Evolutionary conservation across 305 asterid genomes (phyloP).

Genomic region (Galium porrigens): DNA sequence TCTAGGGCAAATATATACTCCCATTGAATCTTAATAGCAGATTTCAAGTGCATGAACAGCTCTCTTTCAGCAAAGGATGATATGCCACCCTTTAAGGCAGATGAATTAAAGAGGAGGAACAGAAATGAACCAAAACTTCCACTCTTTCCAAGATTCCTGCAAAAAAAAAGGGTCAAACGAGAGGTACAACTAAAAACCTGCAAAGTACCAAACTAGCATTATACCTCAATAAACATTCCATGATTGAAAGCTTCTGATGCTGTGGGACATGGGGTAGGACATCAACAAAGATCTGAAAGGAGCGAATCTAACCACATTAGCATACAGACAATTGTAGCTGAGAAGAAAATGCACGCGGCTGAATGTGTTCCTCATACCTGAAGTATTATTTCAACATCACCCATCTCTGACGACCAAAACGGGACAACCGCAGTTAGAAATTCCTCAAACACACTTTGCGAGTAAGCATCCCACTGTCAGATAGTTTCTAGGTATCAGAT

Average conservation of each 20-base stretch:
- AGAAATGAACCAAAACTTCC: slow-evolving; percentile 65
- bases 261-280: slow-evolving; percentile 63
- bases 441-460: slow-evolving; percentile 64
- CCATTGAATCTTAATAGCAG: slow-evolving; percentile 43
- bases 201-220: slow-evolving; percentile 7
- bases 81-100: slow-evolving; percentile 37
- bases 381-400: slow-evolving; percentile 44
- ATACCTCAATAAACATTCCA: slow-evolving; percentile 59
- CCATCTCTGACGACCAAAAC: slow-evolving; percentile 57
- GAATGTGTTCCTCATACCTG: slow-evolving; percentile 38
- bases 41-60: slow-evolving; percentile 27
- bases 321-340: background rate
- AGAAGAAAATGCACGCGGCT: slow-evolving; percentile 2
- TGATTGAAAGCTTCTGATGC: slow-evolving; percentile 49
- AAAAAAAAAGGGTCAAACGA: slow-evolving; percentile 25
- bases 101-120: slow-evolving; percentile 52
- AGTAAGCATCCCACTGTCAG: slow-evolving; percentile 72
- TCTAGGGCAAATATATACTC: slow-evolving; percentile 57
- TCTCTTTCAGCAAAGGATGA: slow-evolving; percentile 23
- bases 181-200: slow-evolving; percentile 8
- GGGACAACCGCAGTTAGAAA: slow-evolving; percentile 75
- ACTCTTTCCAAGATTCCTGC: slow-evolving; percentile 73
- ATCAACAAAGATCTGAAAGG: slow-evolving; percentile 55
- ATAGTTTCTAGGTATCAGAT: slow-evolving; percentile 2
- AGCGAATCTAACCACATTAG: slow-evolving; percentile 13